phyloP scores from a whole-genome alignment of 495 filamentous ascomycete species.

The Podospora fimiseda region DNA sequence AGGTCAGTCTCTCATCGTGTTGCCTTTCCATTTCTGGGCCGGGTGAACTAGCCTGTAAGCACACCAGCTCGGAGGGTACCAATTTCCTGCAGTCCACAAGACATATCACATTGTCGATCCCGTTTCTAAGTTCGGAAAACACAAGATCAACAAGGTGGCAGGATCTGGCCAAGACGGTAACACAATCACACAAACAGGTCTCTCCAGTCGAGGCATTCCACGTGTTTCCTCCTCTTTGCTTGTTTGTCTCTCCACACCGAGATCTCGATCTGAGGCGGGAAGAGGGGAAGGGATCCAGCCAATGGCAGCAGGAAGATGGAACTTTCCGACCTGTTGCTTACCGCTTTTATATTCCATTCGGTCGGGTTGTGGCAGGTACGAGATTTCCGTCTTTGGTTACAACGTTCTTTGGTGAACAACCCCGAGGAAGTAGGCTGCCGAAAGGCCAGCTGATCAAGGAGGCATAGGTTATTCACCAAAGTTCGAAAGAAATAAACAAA shows the following conservation, averaged over 20 bases:
- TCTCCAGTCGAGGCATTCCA: conserved; percentile 4
- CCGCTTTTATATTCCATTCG: background rate
- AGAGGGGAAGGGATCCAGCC: background rate
- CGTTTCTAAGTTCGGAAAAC: background rate
- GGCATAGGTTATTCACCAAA: background rate
- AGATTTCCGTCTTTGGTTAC: no score
- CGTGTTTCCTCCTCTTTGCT: no score
- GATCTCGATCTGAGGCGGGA: background rate
- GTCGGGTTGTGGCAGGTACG: background rate
- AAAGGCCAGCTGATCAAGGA: background rate
- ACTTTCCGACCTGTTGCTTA: background rate
- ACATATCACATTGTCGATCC: background rate
- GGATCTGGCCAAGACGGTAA: background rate
- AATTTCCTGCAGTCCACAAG: no score
- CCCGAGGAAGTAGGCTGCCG: background rate
- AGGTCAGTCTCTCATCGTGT: no score
- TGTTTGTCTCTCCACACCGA: background rate
- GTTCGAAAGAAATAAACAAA: background rate
- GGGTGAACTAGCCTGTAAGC: no score
- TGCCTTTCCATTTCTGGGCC: no score
- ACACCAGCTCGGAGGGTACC: no score
- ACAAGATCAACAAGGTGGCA: conserved; percentile 5
- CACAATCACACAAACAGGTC: background rate
- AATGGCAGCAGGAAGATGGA: background rate
- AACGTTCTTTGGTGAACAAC: no score